These are phyloP conservation scores for Brassica carinata DNA, from an alignment of 345 rosid genomes.

Conservation along the genomic window DNA sequence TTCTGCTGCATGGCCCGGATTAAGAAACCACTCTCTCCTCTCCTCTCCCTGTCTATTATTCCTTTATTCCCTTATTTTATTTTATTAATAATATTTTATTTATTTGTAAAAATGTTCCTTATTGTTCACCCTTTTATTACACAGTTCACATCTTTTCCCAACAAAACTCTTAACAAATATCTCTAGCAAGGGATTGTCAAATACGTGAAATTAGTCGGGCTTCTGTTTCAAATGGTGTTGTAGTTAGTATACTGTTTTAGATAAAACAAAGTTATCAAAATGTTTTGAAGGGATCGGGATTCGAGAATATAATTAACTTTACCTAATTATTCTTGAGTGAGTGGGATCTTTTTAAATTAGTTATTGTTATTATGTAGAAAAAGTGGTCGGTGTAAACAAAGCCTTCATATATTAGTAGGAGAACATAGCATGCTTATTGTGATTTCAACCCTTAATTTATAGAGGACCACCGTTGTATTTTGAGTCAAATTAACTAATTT, in stretches of 20 bases:
- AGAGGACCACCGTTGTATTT: not conserved
- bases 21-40: constrained; percentile 37
- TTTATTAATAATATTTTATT: not conserved
- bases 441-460: constrained; percentile 11
- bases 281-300: constrained; percentile 10
- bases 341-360: constrained; percentile 29
- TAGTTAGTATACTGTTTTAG: not conserved
- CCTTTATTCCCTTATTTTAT: constrained; percentile 23
- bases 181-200: not conserved
- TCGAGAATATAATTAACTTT: constrained; percentile 20
- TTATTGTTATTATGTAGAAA: constrained; percentile 19
- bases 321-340: constrained; percentile 34
- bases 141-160: not conserved
- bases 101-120: constrained; percentile 15
- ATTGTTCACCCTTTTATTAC: constrained; percentile 18
- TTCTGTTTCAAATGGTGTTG: not conserved
- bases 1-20: constrained; percentile 40
- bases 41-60: constrained; percentile 28
- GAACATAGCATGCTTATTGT: not conserved
- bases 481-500: not conserved
- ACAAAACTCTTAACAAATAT: not conserved
- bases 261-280: constrained; percentile 5
- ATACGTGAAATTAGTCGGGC: not conserved
- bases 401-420: not conserved
- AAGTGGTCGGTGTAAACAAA: constrained; percentile 22